Evolutionary conservation across 2,329 filamentous ascomycete species (phyloP), one percentile per base, ranked within the genome.

Genomic region (Paecilomyces fulvus): DNA sequence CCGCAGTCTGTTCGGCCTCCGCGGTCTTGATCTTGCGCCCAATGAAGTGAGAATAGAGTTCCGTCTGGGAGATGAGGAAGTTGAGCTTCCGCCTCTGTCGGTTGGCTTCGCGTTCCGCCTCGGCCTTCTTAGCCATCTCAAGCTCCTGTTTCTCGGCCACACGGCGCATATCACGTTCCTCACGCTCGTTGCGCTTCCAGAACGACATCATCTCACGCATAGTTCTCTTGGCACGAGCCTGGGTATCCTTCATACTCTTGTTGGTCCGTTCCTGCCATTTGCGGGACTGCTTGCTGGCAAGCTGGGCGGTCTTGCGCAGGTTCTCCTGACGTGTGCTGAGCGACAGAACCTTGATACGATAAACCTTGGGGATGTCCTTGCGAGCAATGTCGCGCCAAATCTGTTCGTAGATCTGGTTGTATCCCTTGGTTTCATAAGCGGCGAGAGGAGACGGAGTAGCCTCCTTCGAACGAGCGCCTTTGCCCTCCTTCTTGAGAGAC

Each of bases 201-300:
- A 97, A 99, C 57, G 89, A 86, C 83, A 96, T 94, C 94, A 99
- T 99, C 75, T 99, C 94, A 70, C 94, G 86, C 94, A 99, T 99
- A 58, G 92, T 92, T 63, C 94, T 88, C 80, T 99, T 99, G 57
- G 94, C 94, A 51, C 94, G 86, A 48, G 94, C 94, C 71, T 97
- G 94, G 3, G 95, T 89, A 73, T 99, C 94, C 73, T 99, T 99
- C 72, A 89, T 94, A 69, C 92, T 95, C 81, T 99, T 97, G 79
- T 99, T 99, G 55, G 94, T 99, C 48, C 91, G 88, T 59, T 95
- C 83, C 73, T 99, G 95, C 94, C 94, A 99, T 67, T 95, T 83
- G 68, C 95, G 91, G 55, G 94, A 92, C 75, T 99, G 94, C 71
- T 99, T 99, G 59, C 92, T 95, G 7, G 94, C 94, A 46, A 99